These are phyloP conservation scores for Acacia acuminata DNA, from an alignment of 306 rosid species.

Conservation along the genomic window DNA sequence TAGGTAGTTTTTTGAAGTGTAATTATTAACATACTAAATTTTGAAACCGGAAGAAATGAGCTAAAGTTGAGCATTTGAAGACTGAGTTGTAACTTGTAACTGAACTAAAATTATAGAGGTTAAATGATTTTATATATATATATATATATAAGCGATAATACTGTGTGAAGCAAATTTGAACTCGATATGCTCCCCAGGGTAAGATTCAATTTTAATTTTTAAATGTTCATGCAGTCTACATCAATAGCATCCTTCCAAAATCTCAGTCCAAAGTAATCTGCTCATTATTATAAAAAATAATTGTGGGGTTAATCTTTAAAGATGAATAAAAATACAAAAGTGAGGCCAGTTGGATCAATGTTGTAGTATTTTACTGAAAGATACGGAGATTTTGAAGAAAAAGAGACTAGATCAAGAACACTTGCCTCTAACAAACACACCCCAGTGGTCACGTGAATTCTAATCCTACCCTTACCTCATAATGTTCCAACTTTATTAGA, in stretches of 20 bases:
- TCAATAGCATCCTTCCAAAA: slow-evolving; percentile 34
- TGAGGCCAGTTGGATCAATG: neutral
- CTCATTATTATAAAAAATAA: neutral
- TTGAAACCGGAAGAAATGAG: too few relatives aligned
- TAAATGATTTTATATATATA: neutral
- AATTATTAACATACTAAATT: too few relatives aligned
- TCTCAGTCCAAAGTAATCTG: slow-evolving; percentile 25
- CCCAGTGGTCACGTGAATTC: slow-evolving; percentile 42
- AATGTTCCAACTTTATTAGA: slow-evolving; percentile 26
- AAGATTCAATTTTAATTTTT: neutral
- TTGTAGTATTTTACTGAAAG: neutral
- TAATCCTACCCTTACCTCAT: slow-evolving; percentile 25
- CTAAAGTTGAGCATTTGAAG: too few relatives aligned
- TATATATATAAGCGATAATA: neutral
- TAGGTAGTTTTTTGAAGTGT: too few relatives aligned
- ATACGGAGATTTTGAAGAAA: neutral
- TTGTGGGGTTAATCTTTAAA: neutral
- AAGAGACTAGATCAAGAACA: slow-evolving; percentile 14
- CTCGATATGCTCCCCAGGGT: neutral
- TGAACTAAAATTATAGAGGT: neutral
- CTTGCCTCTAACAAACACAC: slow-evolving; percentile 1
- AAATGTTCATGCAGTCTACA: slow-evolving; percentile 25
- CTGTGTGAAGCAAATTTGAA: neutral
- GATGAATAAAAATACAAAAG: neutral
- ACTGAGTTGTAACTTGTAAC: neutral